Evolutionary conservation across 2,329 filamentous ascomycete species (phyloP), one percentile per base, ranked within the genome.

Genomic region (Aspergillus pseudonomiae): DNA sequence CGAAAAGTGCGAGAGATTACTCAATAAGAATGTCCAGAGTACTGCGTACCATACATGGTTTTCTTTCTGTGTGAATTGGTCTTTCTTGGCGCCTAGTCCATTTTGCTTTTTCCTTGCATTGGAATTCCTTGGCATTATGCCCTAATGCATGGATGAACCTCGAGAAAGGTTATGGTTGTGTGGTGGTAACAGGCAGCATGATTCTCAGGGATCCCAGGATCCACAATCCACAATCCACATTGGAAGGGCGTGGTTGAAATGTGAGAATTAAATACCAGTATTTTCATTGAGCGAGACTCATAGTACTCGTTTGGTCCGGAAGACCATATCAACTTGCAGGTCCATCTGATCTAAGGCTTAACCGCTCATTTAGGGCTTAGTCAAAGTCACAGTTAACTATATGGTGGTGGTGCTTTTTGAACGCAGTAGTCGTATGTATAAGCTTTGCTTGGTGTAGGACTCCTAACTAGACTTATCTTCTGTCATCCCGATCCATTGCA

Each of bases 121-220:
- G 57, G 45, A 59, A 36, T 52, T 48, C 30, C 57, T 59, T 59
- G 57, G 57, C 57, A 16, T 32, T 14, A 36, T 59, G 24, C 21
- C 57, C 32, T 39, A 52, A 34, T n/a, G 9, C 7, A 52, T 52
- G 28, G 41, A 32, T 24, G 21, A n/a, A 36, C 6, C 50, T 34
- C 9, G 52, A 55, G 28, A n/a, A 39, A n/a, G 24, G 11, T 30
- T 28, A 32, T 30, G 43, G 19, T 45, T 11, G 57, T 32, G 32
- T 30, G 32, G 36, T 41, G 26, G 30, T 59, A 48, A 41, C 45
- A 52, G 57, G 57, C 45, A 59, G 57, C 57, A 59, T 59, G 6
- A 36, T 59, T 59, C 36, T 19, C 26, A n/a, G 4, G 26, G 26
- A 50, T 19, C 24, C 24, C 12, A 26, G 45, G 12, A 28, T 30